Conservation (phyloP, 1,139 yeast genomes). For the Scheffersomyces illinoinensis region DNA sequence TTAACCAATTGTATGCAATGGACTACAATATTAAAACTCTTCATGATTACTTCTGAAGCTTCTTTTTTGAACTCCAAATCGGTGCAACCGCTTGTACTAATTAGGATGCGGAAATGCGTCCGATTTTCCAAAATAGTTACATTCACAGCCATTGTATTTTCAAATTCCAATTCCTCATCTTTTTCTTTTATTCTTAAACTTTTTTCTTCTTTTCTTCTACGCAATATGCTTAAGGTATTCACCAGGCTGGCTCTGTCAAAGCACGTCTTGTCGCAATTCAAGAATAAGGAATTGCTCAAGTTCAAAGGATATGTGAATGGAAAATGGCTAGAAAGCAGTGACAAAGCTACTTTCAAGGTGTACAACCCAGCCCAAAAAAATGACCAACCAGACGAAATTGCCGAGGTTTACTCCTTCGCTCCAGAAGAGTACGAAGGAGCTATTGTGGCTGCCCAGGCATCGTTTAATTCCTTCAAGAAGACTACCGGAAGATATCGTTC, state of each 20-base stretch:
- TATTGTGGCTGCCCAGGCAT: conserved; percentile 34
- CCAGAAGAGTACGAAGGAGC: conserved; percentile 38
- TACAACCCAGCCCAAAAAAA: conserved; percentile 46
- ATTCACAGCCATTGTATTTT: not conserved
- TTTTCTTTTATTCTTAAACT: not conserved
- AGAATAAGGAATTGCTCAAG: conserved; percentile 32
- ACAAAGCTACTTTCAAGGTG: conserved; percentile 36
- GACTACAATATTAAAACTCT: too few species aligned
- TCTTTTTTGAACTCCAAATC: not conserved
- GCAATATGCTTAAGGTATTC: not conserved
- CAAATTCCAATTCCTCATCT: not conserved
- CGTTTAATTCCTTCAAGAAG: conserved; percentile 37
- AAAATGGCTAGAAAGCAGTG: conserved; percentile 33
- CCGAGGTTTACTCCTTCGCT: conserved; percentile 39
- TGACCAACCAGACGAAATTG: conserved; percentile 23
- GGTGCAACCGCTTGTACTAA: not conserved
- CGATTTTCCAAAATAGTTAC: not conserved
- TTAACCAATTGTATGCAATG: too few species aligned
- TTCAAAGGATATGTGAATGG: conserved; percentile 49
- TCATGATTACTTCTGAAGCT: not conserved
- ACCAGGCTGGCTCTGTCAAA: conserved; percentile 3
- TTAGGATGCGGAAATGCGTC: not conserved
- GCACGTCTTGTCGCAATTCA: conserved; percentile 20
- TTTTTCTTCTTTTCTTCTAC: too few species aligned
- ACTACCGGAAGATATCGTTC: conserved; percentile 44